phyloP scores from a whole-genome alignment of 164 flowering plant species.

The Vitis rotundifolia region DNA sequence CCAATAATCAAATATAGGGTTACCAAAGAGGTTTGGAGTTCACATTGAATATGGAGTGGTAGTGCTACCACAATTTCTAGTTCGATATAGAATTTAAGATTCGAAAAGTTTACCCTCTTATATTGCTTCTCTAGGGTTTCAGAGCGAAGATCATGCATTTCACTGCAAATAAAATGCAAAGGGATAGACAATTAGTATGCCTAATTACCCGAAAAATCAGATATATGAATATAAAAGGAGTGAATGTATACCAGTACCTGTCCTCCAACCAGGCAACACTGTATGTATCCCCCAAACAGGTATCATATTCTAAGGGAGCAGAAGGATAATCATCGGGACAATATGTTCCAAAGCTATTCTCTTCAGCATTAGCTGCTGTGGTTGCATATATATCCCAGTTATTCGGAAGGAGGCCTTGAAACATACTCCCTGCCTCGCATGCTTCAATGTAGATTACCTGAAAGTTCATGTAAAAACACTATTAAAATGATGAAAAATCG shows the following conservation, averaged over 20 bases:
- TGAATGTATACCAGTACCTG: slow-evolving; percentile 32
- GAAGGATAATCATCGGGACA: slow-evolving; percentile 54
- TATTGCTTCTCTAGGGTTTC: slow-evolving; percentile 48
- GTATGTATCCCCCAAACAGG: slow-evolving; percentile 73
- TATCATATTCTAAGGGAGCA: slow-evolving; percentile 45
- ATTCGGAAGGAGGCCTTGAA: slow-evolving; percentile 70
- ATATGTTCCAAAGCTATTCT: slow-evolving; percentile 69
- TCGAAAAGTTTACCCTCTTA: slow-evolving; percentile 27
- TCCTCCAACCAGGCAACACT: slow-evolving; percentile 88
- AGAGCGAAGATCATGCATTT: slow-evolving; percentile 33
- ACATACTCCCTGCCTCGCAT: slow-evolving; percentile 81
- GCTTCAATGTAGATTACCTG: slow-evolving; percentile 84
- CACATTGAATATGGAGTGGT: too few species aligned
- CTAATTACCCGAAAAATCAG: too few species aligned
- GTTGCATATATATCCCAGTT: slow-evolving; percentile 65
- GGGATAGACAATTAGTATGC: too few species aligned
- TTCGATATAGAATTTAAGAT: too few species aligned
- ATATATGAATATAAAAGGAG: neutral
- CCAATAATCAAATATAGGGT: too few species aligned
- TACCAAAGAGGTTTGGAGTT: too few species aligned
- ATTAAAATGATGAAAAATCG: neutral
- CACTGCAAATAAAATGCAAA: slow-evolving; percentile 24
- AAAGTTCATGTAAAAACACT: neutral
- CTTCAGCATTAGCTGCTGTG: slow-evolving; percentile 71
- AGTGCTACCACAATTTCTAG: too few species aligned